Conservation (phyloP, 1,284 basidiomycete genomes). For the Cystobasidium sp. region DNA sequence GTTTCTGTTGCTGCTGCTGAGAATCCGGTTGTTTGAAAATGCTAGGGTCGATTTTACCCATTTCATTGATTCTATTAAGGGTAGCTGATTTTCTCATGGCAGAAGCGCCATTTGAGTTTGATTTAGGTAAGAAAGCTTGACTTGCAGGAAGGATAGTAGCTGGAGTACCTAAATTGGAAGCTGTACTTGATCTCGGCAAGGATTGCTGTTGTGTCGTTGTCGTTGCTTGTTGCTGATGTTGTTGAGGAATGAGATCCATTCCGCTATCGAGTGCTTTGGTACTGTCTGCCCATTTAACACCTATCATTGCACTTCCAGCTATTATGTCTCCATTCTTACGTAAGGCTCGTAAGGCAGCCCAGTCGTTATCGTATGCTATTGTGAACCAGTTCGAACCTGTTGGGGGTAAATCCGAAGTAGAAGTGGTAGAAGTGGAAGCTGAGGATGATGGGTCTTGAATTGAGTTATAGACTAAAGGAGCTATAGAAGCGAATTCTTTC, state of each 20-base stretch:
- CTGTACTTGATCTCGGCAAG: slow-evolving; percentile 21
- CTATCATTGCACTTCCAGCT: slow-evolving; percentile 75
- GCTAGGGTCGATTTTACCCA: slow-evolving; percentile 50
- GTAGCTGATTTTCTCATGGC: slow-evolving; percentile 39
- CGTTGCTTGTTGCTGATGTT: slow-evolving; percentile 6
- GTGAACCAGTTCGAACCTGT: slow-evolving; percentile 55
- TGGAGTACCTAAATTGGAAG: slow-evolving; percentile 44
- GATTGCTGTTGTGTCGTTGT: not conserved
- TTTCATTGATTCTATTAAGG: slow-evolving; percentile 36
- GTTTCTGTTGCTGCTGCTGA: slow-evolving; percentile 42
- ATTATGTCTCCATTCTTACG: slow-evolving; percentile 76
- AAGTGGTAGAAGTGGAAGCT: not conserved
- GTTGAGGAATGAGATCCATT: not conserved
- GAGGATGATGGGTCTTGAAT: slow-evolving; percentile 34
- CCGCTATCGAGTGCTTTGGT: not conserved
- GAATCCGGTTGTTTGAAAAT: slow-evolving; percentile 47
- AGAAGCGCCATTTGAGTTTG: slow-evolving; percentile 25
- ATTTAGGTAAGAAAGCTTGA: slow-evolving; percentile 45
- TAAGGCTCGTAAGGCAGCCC: slow-evolving; percentile 72
- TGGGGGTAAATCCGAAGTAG: not conserved
- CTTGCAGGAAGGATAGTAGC: slow-evolving; percentile 47
- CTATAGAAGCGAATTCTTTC: slow-evolving; percentile 51
- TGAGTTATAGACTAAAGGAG: slow-evolving; percentile 47
- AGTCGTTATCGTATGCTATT: slow-evolving; percentile 64
- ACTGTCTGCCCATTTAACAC: slow-evolving; percentile 69